Conservation (phyloP, 2,329 filamentous ascomycete species). For the Zymoseptoria brevis region DNA sequence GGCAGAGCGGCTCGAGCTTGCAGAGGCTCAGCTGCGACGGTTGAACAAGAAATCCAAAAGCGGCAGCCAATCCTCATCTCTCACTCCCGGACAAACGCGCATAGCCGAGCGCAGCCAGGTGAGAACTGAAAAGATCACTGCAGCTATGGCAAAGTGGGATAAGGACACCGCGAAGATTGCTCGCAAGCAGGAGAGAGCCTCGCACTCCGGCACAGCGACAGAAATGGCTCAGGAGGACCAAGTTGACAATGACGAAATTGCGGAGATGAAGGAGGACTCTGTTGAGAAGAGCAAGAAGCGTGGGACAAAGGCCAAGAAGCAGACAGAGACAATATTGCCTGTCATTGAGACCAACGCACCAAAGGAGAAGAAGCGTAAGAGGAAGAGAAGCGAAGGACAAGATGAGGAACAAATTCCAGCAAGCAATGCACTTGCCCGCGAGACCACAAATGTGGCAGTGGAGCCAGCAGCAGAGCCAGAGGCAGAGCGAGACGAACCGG, state of each 20-base stretch:
- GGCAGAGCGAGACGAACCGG: neutral
- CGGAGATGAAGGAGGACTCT: neutral
- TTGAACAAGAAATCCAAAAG: neutral
- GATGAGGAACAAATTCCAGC: neutral
- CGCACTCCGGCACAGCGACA: neutral
- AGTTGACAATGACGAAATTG: neutral
- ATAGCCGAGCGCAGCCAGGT: neutral
- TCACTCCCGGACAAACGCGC: neutral
- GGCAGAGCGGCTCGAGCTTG: neutral
- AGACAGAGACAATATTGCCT: neutral
- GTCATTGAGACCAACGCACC: neutral
- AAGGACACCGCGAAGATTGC: neutral
- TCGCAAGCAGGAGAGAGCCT: neutral
- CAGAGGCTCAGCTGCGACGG: neutral
- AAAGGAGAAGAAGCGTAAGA: neutral
- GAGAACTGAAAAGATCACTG: neutral
- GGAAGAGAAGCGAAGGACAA: neutral
- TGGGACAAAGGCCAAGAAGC: neutral
- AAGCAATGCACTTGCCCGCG: neutral
- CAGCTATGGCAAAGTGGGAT: neutral
- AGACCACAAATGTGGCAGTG: neutral
- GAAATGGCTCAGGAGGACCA: neutral
- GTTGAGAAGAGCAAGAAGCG: neutral
- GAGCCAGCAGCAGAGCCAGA: neutral
- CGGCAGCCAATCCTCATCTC: neutral